Evolutionary conservation across 768 basidiomycete genomes (phyloP), one percentile per base, ranked within the genome.

Genomic region (Rhizopogon vinicolor): DNA sequence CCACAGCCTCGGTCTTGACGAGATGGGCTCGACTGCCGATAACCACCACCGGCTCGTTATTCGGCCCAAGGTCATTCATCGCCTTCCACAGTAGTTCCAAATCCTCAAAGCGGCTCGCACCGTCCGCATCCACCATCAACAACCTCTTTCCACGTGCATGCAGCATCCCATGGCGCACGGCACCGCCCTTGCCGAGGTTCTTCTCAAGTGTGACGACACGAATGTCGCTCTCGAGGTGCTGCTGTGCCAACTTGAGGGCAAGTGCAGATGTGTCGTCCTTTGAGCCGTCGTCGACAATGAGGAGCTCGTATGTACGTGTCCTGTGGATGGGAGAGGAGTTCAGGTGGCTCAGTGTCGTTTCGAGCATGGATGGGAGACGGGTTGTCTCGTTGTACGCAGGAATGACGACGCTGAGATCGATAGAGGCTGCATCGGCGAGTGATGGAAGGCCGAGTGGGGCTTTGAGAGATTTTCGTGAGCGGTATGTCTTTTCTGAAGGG

Each of bases 121-220:
- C 95, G 62, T 98, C 95, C 7, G 95, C 95, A 64, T 98, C 95
- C 42, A 87, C 95, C 83, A 97, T 93, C 51, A 98, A 73, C 44
- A 97, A 74, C 9, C 91, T 75, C 60, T 77, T 72, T 7, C 95
- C 95, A 3, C 91, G 79, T 7, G 84, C 80, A 63, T 88, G 85
- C 59, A 95, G 68, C 83, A 95, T 91, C 37, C 95, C 94, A 71
- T 97, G 95, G 35, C 89, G 78, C 22, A 97, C 93, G 0, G 93
- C 91, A 3, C 93, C 95, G 18, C 95, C 95, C 66, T 98, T 98
- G 1, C 94, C 94, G 16, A 88, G 72, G 65, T 98, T 98, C 63
- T 78, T 75, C 66, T 84, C 84, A 55, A 98, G 74, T 19, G 78
- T 84, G 53, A 96, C 82, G 19, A 97, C 83, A 56, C 86, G 83